Conservation (phyloP, 2,329 filamentous ascomycete species). For the Microdochium nivale region DNA sequence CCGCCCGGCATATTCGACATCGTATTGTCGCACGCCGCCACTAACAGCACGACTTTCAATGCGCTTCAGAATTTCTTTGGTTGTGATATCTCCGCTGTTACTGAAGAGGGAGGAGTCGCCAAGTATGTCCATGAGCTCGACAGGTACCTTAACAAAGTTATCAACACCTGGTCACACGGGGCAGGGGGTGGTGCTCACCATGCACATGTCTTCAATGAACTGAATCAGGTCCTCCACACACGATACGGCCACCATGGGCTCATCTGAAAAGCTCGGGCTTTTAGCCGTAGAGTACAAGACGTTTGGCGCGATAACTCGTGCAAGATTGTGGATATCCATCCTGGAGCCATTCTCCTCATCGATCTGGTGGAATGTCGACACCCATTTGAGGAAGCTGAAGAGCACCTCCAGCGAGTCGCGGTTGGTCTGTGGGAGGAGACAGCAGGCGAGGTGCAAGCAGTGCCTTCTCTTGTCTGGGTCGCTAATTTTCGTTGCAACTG, state of each 20-base stretch:
- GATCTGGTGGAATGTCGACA: slow-evolving; percentile 91
- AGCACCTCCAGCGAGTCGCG: slow-evolving; percentile 91
- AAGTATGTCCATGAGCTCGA: slow-evolving; percentile 79
- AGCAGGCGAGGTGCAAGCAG: slow-evolving; percentile 84
- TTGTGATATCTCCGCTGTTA: slow-evolving; percentile 78
- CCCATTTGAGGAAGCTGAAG: slow-evolving; percentile 96
- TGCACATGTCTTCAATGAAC: slow-evolving; percentile 92
- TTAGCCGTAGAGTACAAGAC: slow-evolving; percentile 69
- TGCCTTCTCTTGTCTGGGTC: slow-evolving; percentile 77
- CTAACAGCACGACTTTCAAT: slow-evolving; percentile 66
- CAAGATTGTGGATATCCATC: slow-evolving; percentile 97
- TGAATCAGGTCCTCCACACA: slow-evolving; percentile 87
- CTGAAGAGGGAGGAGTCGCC: slow-evolving; percentile 78
- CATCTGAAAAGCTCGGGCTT: slow-evolving; percentile 63
- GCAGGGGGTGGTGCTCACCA: slow-evolving; percentile 49
- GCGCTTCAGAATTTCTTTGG: slow-evolving; percentile 91
- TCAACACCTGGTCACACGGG: background rate
- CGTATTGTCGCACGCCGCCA: slow-evolving; percentile 48
- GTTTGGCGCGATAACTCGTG: slow-evolving; percentile 95
- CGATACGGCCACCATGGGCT: slow-evolving; percentile 88
- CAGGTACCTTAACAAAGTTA: slow-evolving; percentile 63
- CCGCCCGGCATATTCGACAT: slow-evolving; percentile 48
- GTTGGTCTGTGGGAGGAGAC: slow-evolving; percentile 83
- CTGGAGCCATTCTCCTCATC: slow-evolving; percentile 96
- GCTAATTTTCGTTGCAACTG: slow-evolving; percentile 78